Percentiles rank a stretch among this genome's conserved stretches.
Conservation (phyloP, 345 rosid genomes). For the Hibiscus trionum region DNA sequence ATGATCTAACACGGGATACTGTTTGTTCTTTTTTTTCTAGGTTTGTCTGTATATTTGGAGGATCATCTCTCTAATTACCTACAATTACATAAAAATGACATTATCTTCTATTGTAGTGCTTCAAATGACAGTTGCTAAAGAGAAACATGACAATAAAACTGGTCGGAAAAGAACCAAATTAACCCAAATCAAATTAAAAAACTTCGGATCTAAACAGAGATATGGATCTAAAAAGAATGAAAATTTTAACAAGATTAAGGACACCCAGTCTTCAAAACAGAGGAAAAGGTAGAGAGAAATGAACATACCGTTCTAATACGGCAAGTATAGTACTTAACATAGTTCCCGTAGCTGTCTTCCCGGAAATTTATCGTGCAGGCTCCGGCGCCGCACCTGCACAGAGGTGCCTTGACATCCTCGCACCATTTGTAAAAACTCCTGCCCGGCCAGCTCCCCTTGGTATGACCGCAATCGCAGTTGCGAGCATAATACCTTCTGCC, state of each 20-base stretch:
- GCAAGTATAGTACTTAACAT: neutral
- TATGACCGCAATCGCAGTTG: neutral
- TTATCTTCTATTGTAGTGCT: neutral
- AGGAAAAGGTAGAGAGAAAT: neutral
- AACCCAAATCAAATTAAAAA: neutral
- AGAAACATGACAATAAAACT: neutral
- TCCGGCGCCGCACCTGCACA: conserved; percentile 3
- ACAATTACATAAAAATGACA: neutral
- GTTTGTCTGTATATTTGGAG: neutral
- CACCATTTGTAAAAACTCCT: neutral
- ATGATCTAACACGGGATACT: neutral
- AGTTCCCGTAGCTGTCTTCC: neutral
- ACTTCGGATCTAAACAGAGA: neutral
- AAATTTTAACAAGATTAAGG: neutral
- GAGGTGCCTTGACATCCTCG: neutral
- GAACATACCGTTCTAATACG: neutral
- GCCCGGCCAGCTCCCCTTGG: neutral
- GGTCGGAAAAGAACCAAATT: too few relatives aligned
- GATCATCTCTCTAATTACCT: neutral
- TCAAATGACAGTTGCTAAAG: neutral
- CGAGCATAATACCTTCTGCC: neutral
- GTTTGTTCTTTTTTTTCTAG: neutral
- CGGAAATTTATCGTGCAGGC: neutral
- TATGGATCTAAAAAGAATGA: neutral
- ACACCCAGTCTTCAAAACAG: neutral